A percentile compares a stretch with the other conserved stretches of the same genome.
Evolutionary conservation across 2,329 filamentous ascomycete genomes (phyloP).

Genomic region (Coleophoma crateriformis): DNA sequence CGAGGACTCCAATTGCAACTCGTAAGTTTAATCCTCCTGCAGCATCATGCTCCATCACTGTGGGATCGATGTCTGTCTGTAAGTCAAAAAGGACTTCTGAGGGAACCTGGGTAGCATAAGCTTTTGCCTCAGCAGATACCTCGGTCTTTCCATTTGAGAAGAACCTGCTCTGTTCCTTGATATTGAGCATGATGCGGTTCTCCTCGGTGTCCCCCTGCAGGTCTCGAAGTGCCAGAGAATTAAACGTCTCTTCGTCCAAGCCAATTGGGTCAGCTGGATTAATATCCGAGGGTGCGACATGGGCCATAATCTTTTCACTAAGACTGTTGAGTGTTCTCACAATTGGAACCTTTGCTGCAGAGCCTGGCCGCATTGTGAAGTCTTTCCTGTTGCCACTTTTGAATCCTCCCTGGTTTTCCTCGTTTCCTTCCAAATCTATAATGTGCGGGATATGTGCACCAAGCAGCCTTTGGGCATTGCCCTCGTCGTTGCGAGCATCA

Average conservation of each 20-base stretch:
- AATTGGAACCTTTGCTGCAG: slow-evolving; percentile 75
- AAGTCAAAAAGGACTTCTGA: slow-evolving; percentile 60
- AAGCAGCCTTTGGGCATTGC: slow-evolving; percentile 46
- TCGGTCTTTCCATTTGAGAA: slow-evolving; percentile 55
- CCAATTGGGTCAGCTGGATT: slow-evolving; percentile 60
- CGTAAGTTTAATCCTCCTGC: slow-evolving; percentile 54
- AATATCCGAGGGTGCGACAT: slow-evolving; percentile 74
- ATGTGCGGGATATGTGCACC: slow-evolving; percentile 74
- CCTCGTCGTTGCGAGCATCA: slow-evolving; percentile 58
- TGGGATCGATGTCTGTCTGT: slow-evolving; percentile 50
- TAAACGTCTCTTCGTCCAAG: slow-evolving; percentile 67
- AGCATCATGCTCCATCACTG: slow-evolving; percentile 39
- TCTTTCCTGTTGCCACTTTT: slow-evolving; percentile 81
- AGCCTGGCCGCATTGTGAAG: slow-evolving; percentile 77
- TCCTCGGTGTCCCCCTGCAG: slow-evolving; percentile 69
- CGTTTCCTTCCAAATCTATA: slow-evolving; percentile 89
- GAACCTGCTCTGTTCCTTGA: slow-evolving; percentile 82
- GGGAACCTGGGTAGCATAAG: slow-evolving; percentile 66
- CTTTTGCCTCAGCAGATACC: slow-evolving; percentile 29
- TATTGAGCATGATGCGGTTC: slow-evolving; percentile 75
- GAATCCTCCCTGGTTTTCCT: slow-evolving; percentile 85
- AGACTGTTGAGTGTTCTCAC: slow-evolving; percentile 84
- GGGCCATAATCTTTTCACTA: slow-evolving; percentile 88
- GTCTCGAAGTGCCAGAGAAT: slow-evolving; percentile 73
- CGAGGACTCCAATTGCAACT: slow-evolving; percentile 60